These are phyloP conservation scores for Sphagnum fallax DNA, from an alignment of 228 moss, liverwort and hornwort genomes.

Conservation along the genomic window DNA sequence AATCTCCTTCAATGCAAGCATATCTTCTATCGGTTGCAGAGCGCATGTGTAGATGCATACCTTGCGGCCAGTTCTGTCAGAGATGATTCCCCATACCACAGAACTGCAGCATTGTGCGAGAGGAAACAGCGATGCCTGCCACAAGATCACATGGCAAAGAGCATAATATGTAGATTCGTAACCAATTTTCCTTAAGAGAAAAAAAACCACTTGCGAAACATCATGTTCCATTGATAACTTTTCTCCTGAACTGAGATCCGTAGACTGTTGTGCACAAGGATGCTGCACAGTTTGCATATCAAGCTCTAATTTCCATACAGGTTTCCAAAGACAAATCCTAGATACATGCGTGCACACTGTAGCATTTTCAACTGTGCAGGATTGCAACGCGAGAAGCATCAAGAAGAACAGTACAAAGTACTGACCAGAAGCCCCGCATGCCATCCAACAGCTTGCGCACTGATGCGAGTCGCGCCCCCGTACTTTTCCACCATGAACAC, in stretches of 20 bases:
- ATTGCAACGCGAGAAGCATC: neutral
- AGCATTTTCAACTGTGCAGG: no score
- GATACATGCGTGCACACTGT: no score
- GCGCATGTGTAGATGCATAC: constrained; percentile 13
- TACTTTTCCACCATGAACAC: constrained; percentile 87
- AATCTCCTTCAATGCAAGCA: no score
- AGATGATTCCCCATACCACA: constrained; percentile 72
- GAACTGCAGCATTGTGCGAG: constrained; percentile 77
- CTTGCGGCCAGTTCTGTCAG: constrained; percentile 74
- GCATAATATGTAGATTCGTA: no score
- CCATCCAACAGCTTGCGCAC: constrained; percentile 49
- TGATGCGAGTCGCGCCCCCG: constrained; percentile 31
- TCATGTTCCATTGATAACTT: no score
- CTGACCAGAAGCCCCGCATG: constrained; percentile 75
- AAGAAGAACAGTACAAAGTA: neutral
- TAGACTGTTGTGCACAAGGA: neutral
- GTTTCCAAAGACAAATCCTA: neutral
- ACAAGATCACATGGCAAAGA: no score
- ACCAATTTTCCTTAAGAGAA: no score
- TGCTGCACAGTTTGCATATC: neutral
- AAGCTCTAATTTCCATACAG: neutral
- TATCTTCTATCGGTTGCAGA: no score
- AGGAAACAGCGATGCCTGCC: constrained; percentile 77
- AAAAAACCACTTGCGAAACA: no score
- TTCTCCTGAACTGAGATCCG: no score